Base-by-base conservation (phyloP, 169 alveolate genomes). In the Babesia bigemina region DNA sequence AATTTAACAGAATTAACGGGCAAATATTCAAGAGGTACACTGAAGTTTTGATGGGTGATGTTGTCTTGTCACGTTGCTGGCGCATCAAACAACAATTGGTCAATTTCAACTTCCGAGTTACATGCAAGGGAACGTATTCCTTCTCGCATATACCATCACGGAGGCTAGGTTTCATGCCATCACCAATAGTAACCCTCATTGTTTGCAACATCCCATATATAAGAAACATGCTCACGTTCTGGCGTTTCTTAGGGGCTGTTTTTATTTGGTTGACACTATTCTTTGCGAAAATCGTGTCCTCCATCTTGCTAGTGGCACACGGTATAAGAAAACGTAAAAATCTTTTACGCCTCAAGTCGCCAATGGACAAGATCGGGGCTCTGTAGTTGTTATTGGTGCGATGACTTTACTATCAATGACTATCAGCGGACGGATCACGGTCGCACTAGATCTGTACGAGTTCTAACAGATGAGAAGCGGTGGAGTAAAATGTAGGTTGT, bases 1-100 rank as follows among this genome's bases (percentile, higher is more conserved):
- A 93, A 63, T 93, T 92, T 76, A 93, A 92, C 81, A 85, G 84
- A 26, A 66, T 93, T 28, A 66, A 59, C 14, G 86, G 95, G n/a
- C 85, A 73, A 22, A 87, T 87, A 26, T 84, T 90, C 77, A 79
- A 84, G 56, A 72, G 71, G 50, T 89, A 89, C 63, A 56, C 65
- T 45, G 70, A 86, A 77, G 79, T 86, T 0, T 67, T 89, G 59
- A 61, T 89, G 60, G 92, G 85, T 22, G 94, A 89, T 62, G 75
- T 76, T 17, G 65, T 89, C 56, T 69, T 89, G 47, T 81, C 92
- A 29, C 73, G 94, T 55, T 74, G 84, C 22, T 77, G 66, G 47
- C 76, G 66, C 33, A 63, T 63, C 56, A 67, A 60, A 50, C 63
- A 78, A 21, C 63, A 42, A 48, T 69, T 89, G 65, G 72, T 83